Percentiles rank a stretch among this genome's conserved stretches.
These are phyloP conservation scores for Scheffersomyces amazonensis DNA, from an alignment of 805 yeast species.

Conservation along the genomic window DNA sequence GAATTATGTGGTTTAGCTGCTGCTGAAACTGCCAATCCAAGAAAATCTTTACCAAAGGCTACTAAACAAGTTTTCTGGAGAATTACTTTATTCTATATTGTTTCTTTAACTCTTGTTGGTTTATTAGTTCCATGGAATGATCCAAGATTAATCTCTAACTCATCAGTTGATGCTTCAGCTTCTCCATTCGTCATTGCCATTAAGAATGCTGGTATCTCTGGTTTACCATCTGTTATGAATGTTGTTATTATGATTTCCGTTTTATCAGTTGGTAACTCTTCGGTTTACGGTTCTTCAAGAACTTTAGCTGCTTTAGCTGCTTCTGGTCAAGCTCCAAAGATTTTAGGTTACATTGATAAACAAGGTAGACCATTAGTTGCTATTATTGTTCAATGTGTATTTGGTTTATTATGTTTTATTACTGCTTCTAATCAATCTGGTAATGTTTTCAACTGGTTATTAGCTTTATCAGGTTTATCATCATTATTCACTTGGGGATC, in stretches of 20 bases:
- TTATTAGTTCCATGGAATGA: constrained; percentile 20
- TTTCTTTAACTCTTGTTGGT: constrained; percentile 20
- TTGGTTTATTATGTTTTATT: constrained; percentile 64
- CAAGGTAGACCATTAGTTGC: constrained; percentile 67
- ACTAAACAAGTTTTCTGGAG: constrained; percentile 37
- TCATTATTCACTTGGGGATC: constrained; percentile 64
- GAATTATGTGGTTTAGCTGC: constrained; percentile 36
- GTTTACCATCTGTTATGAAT: constrained; percentile 64
- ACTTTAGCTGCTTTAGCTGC: constrained; percentile 61
- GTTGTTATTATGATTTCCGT: constrained; percentile 67
- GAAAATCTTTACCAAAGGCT: constrained; percentile 31
- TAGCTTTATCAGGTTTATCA: constrained; percentile 61
- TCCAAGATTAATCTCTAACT: constrained; percentile 30
- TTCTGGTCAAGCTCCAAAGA: constrained; percentile 58
- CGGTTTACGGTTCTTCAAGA: constrained; percentile 68
- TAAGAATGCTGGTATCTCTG: constrained; percentile 57
- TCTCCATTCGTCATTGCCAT: constrained; percentile 84
- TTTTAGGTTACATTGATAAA: constrained; percentile 60
- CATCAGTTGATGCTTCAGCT: constrained; percentile 57
- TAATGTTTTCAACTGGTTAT: constrained; percentile 61
- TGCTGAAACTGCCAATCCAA: constrained; percentile 33
- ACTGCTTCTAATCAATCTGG: constrained; percentile 50
- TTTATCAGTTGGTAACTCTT: constrained; percentile 71
- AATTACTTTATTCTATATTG: constrained; percentile 33
- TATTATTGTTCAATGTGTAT: constrained; percentile 44